Evolutionary conservation across 257 asterid genomes (phyloP).

Genomic region (Solanum paucissectum): DNA sequence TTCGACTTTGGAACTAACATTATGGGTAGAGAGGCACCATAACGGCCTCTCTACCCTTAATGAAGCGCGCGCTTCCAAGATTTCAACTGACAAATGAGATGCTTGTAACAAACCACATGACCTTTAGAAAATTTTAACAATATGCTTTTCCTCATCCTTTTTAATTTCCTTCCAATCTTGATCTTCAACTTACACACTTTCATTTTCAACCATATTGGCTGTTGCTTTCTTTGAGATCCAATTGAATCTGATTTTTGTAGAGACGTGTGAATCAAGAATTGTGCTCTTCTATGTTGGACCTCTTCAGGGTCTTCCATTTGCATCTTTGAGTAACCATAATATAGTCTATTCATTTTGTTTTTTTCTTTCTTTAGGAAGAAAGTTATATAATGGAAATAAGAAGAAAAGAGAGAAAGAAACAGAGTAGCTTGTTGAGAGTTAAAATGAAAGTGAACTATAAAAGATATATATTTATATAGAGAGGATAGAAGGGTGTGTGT

Average conservation of each 20-base stretch:
- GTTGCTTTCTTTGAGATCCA: slow-evolving; percentile 12
- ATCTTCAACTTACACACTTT: slow-evolving; percentile 45
- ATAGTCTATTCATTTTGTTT: slow-evolving; percentile 16
- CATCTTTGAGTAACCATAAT: slow-evolving; percentile 40
- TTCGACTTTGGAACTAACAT: background rate
- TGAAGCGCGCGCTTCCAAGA: slow-evolving; percentile 36
- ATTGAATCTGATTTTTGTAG: slow-evolving; percentile 36
- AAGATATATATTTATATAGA: slow-evolving; percentile 32
- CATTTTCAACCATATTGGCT: slow-evolving; percentile 49
- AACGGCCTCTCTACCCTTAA: background rate
- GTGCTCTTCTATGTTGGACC: slow-evolving; percentile 40
- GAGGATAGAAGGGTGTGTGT: slow-evolving; percentile 4
- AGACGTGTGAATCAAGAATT: slow-evolving; percentile 66
- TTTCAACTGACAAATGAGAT: slow-evolving; percentile 26
- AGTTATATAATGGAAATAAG: background rate
- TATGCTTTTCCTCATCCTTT: slow-evolving; percentile 35
- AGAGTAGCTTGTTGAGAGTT: background rate
- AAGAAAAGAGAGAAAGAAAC: background rate
- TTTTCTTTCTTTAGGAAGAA: background rate
- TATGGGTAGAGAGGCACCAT: background rate
- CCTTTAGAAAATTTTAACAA: slow-evolving; percentile 22
- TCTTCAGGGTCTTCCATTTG: slow-evolving; percentile 56
- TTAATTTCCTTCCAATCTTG: slow-evolving; percentile 52
- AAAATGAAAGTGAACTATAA: background rate
- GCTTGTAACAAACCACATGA: slow-evolving; percentile 22